These are phyloP conservation scores for Uronychia setigera DNA, from an alignment of 73 alveolate genomes.

Conservation along the genomic window DNA sequence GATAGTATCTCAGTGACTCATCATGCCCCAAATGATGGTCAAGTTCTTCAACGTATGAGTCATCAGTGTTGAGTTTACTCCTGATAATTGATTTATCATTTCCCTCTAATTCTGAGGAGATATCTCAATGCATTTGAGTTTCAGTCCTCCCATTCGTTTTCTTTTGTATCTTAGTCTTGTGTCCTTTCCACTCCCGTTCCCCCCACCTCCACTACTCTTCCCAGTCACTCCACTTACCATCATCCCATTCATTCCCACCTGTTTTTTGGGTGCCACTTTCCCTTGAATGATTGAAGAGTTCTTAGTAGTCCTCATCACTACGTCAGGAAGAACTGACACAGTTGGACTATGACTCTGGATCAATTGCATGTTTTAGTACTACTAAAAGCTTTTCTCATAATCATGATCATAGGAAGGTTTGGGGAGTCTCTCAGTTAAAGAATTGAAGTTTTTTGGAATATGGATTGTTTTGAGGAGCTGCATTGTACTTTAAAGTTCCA, in stretches of 20 bases:
- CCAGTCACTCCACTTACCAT: no score
- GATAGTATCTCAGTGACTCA: neutral
- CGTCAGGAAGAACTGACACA: neutral
- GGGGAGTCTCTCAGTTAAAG: neutral
- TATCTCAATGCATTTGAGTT: neutral
- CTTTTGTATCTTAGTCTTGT: neutral
- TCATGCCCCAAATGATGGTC: neutral
- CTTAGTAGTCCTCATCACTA: neutral
- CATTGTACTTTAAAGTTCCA: neutral
- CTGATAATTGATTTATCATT: neutral
- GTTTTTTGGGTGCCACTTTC: neutral
- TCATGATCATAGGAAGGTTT: neutral
- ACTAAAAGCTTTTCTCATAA: neutral
- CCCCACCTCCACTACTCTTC: no score
- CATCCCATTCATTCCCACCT: neutral
- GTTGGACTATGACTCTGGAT: neutral
- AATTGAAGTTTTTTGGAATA: neutral
- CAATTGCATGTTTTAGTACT: neutral
- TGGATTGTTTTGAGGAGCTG: neutral
- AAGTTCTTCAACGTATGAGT: neutral
- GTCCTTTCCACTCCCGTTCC: no score
- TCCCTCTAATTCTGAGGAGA: neutral
- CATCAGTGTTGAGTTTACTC: neutral
- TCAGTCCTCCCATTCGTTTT: neutral
- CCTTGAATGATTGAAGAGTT: neutral